These are phyloP conservation scores for Neoscytalidium dimidiatum DNA, from an alignment of 2,329 filamentous ascomycete species.

Conservation along the genomic window DNA sequence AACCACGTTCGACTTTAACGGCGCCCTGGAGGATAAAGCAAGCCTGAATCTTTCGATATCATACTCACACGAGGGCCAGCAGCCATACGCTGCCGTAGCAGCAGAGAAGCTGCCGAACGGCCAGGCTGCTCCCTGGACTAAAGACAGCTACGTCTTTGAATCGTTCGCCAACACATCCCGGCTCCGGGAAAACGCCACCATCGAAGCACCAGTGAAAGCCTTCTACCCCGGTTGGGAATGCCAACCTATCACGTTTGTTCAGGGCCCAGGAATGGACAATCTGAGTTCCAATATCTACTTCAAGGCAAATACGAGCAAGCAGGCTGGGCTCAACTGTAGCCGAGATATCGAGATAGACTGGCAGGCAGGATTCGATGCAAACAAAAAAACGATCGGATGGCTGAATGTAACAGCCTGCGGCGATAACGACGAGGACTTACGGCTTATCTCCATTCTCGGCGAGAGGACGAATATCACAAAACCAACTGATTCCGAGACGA, in stretches of 20 bases:
- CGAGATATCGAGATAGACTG: neutral
- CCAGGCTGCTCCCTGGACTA: constrained; percentile 8
- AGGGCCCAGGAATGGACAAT: neutral
- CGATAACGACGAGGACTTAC: neutral
- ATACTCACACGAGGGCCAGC: neutral
- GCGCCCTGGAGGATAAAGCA: neutral
- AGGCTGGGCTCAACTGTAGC: constrained; percentile 3
- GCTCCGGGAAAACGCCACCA: neutral
- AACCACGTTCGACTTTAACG: constrained; percentile 1
- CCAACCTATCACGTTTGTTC: neutral
- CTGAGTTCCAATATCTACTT: neutral
- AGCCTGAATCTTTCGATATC: constrained; percentile 3
- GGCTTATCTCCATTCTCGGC: neutral
- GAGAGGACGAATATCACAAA: neutral
- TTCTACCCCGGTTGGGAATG: neutral
- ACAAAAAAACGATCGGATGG: neutral
- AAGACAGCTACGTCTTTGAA: constrained; percentile 15
- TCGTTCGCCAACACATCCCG: constrained; percentile 13
- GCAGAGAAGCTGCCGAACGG: constrained; percentile 13
- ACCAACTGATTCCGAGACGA: neutral
- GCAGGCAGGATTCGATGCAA: neutral
- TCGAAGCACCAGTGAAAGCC: neutral
- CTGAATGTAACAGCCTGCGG: constrained; percentile 8
- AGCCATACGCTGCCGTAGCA: constrained; percentile 13
- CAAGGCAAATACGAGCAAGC: neutral